Evolutionary conservation across 352 stramenopile species (phyloP).

Genomic region (Phytophthora quininea): DNA sequence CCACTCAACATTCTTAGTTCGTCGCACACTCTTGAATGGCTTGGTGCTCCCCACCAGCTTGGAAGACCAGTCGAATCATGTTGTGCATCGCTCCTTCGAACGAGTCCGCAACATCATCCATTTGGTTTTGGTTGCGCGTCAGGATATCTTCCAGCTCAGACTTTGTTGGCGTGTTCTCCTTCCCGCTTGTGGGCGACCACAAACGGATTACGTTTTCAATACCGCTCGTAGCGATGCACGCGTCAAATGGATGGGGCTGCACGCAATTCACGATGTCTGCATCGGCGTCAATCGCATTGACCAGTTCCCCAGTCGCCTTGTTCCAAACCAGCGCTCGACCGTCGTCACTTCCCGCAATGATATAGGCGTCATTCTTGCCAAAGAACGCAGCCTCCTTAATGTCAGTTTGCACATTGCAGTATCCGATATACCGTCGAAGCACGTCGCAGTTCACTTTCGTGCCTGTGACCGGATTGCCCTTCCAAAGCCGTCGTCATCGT

Average conservation of each 20-base stretch:
- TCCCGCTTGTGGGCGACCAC: slow-evolving; percentile 65
- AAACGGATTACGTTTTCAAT: slow-evolving; percentile 86
- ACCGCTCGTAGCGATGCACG: slow-evolving; percentile 80
- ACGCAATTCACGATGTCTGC: slow-evolving; percentile 91
- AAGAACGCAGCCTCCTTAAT: slow-evolving; percentile 93
- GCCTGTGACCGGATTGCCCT: slow-evolving; percentile 40
- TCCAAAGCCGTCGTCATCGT: slow-evolving; percentile 62
- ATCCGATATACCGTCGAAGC: slow-evolving; percentile 80
- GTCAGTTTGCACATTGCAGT: slow-evolving; percentile 90
- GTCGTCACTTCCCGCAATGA: slow-evolving; percentile 89
- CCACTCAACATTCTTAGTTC: slow-evolving; percentile 33
- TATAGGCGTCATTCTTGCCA: slow-evolving; percentile 83
- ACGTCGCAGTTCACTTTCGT: slow-evolving; percentile 66
- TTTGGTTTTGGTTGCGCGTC: slow-evolving; percentile 67
- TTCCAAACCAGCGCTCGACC: slow-evolving; percentile 88
- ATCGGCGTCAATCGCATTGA: slow-evolving; percentile 85
- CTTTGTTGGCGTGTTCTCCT: slow-evolving; percentile 45
- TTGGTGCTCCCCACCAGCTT: slow-evolving; percentile 56
- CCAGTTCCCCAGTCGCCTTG: slow-evolving; percentile 75
- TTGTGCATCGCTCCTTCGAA: slow-evolving; percentile 59
- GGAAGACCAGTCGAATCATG: slow-evolving; percentile 74
- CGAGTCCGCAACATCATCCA: slow-evolving; percentile 55
- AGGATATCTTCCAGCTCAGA: slow-evolving; percentile 62
- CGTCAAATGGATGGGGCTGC: slow-evolving; percentile 79
- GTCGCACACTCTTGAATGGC: slow-evolving; percentile 74